phyloP scores from a whole-genome alignment of 306 rosid genomes.

The Cucumis cinereus region DNA sequence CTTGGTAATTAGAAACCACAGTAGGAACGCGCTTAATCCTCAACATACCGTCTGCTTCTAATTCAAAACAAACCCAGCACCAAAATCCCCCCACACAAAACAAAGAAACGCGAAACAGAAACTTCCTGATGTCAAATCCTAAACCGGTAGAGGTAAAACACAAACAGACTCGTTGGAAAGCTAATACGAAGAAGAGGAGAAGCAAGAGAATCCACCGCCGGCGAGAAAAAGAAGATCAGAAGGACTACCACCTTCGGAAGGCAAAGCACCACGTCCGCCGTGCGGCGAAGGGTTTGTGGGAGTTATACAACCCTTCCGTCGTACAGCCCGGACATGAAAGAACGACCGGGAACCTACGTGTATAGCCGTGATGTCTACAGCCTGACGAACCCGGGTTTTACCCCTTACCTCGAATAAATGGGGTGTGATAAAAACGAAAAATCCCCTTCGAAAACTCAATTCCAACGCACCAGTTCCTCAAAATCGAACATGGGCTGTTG shows the following conservation, averaged over 20 bases:
- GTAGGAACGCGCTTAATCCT: constrained; percentile 93
- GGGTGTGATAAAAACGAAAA: background rate
- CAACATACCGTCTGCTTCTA: constrained; percentile 26
- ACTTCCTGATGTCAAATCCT: constrained; percentile 8
- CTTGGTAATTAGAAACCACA: constrained; percentile 77
- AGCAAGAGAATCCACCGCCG: constrained; percentile 52
- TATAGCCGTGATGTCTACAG: constrained; percentile 99
- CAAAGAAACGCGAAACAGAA: background rate
- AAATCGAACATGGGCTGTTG: background rate
- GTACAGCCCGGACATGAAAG: constrained; percentile 65
- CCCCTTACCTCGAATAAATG: constrained; percentile 17
- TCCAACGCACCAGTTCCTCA: constrained; percentile 1
- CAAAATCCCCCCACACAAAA: constrained; percentile 4
- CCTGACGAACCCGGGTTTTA: constrained; percentile 52
- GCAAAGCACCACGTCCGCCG: constrained; percentile 99
- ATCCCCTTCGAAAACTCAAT: background rate
- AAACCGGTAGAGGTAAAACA: background rate
- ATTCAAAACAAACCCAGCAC: background rate
- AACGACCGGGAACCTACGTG: constrained; percentile 46
- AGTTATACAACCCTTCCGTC: constrained; percentile 63
- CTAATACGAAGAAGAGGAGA: background rate
- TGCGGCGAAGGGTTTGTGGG: constrained; percentile 94
- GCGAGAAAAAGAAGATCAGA: constrained; percentile 98
- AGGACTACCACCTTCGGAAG: constrained; percentile 98
- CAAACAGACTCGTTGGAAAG: background rate